phyloP scores from a whole-genome alignment of 306 rosid species.

The Crataegus laevigata region DNA sequence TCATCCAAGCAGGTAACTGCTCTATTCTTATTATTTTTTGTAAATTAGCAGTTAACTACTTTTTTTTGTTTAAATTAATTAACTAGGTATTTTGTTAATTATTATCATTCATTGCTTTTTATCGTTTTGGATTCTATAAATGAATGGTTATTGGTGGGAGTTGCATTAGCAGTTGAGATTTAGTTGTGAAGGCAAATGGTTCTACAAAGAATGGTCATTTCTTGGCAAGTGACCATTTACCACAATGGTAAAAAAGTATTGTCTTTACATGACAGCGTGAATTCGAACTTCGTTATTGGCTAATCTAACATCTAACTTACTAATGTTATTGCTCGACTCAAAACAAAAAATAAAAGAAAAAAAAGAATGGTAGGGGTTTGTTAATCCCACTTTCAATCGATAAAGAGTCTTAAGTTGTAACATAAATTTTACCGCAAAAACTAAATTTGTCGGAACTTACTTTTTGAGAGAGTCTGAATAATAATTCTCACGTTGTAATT shows the following conservation, averaged over 20 bases:
- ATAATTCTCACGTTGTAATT: neutral
- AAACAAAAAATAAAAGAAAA: too few relatives aligned
- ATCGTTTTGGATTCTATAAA: neutral
- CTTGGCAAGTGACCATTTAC: too few relatives aligned
- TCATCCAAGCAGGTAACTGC: neutral
- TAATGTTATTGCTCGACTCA: too few relatives aligned
- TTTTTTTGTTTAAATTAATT: neutral
- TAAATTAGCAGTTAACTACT: neutral
- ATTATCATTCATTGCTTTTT: neutral
- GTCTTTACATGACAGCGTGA: too few relatives aligned
- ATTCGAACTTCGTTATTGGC: accelerated
- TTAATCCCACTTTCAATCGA: too few relatives aligned
- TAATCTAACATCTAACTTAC: too few relatives aligned
- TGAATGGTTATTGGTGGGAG: neutral
- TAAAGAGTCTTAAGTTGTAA: too few relatives aligned
- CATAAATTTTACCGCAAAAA: neutral
- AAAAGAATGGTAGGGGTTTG: neutral
- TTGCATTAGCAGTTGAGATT: neutral
- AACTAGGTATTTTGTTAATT: neutral
- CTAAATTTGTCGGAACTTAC: too few relatives aligned
- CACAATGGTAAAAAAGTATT: too few relatives aligned
- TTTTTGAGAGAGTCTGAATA: neutral
- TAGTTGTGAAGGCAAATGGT: neutral
- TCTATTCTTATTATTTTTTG: too few relatives aligned
- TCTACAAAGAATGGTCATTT: neutral